A percentile compares a stretch with the other conserved stretches of the same genome.
Evolutionary conservation across 495 filamentous ascomycete genomes (phyloP).

Genomic region (Aspergillus nanangensis): DNA sequence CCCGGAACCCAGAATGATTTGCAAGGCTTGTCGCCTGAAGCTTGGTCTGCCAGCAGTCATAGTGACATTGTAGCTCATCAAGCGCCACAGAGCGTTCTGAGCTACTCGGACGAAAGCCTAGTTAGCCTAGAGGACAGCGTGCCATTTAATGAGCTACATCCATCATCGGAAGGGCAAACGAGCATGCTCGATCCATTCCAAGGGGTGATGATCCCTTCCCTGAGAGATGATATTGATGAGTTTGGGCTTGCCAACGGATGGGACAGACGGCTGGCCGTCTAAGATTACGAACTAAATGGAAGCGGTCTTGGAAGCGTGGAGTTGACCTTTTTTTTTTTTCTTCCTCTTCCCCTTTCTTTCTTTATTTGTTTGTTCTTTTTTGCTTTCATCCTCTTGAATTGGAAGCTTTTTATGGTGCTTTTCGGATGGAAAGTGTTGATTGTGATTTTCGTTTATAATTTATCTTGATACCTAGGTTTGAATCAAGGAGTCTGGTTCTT

Average conservation of each 20-base stretch:
- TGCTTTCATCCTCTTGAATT: no score
- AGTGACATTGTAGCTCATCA: conserved; percentile 30
- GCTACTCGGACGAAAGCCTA: conserved; percentile 73
- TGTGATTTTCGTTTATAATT: no score
- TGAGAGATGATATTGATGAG: conserved; percentile 30
- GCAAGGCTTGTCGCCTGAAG: conserved; percentile 34
- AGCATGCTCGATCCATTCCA: conserved; percentile 38
- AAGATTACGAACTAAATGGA: neutral
- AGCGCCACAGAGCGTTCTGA: conserved; percentile 63
- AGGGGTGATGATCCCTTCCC: conserved; percentile 43
- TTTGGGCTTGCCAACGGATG: conserved; percentile 30
- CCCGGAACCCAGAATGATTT: conserved; percentile 21
- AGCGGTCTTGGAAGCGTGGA: neutral
- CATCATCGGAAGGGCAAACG: conserved; percentile 26
- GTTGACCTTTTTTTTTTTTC: neutral
- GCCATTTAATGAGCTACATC: conserved; percentile 15
- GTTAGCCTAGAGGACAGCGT: conserved; percentile 46
- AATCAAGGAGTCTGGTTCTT: no score
- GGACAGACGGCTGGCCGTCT: conserved; percentile 39
- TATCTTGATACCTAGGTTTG: no score
- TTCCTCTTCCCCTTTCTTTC: neutral
- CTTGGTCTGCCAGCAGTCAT: conserved; percentile 39
- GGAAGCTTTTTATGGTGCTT: no score
- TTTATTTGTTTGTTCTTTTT: neutral
- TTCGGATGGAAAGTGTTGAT: no score